phyloP scores from a whole-genome alignment of 129 eudicot species.

The Erigeron canadensis region DNA sequence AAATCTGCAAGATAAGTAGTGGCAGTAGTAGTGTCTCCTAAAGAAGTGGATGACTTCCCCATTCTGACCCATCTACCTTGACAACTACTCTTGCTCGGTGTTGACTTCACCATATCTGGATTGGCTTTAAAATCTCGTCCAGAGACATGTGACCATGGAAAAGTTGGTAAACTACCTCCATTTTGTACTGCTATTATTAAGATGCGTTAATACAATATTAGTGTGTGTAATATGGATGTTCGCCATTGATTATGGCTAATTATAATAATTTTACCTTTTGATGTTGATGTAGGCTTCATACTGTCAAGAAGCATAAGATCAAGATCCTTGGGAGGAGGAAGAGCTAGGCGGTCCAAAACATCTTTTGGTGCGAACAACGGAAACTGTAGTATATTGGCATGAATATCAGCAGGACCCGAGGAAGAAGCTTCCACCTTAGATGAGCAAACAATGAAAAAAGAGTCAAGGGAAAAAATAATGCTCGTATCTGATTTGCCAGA shows the following conservation, averaged over 20 bases:
- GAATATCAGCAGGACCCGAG: constrained; percentile 29
- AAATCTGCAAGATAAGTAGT: constrained; percentile 48
- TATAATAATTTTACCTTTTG: constrained; percentile 51
- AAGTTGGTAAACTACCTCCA: constrained; percentile 77
- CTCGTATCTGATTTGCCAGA: background rate
- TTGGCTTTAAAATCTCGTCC: constrained; percentile 68
- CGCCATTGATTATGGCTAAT: constrained; percentile 25
- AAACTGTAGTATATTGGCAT: constrained; percentile 33
- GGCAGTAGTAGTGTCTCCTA: constrained; percentile 40
- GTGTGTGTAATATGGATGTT: background rate
- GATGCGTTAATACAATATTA: constrained; percentile 11
- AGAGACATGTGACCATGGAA: constrained; percentile 84
- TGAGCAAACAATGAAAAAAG: constrained; percentile 9
- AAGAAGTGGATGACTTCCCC: constrained; percentile 38
- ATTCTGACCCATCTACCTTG: constrained; percentile 90
- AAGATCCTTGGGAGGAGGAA: constrained; percentile 84
- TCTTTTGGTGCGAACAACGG: constrained; percentile 64
- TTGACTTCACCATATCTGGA: constrained; percentile 57
- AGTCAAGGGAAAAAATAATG: background rate
- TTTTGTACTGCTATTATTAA: constrained; percentile 41
- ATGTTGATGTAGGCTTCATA: constrained; percentile 52
- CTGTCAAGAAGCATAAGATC: constrained; percentile 79
- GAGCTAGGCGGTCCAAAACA: constrained; percentile 60
- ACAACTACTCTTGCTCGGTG: constrained; percentile 61
- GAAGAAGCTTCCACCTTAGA: constrained; percentile 52